A percentile compares a stretch with the other conserved stretches of the same genome.
Evolutionary conservation across 257 asterid species (phyloP).

Genomic region (Cordia subcordata): DNA sequence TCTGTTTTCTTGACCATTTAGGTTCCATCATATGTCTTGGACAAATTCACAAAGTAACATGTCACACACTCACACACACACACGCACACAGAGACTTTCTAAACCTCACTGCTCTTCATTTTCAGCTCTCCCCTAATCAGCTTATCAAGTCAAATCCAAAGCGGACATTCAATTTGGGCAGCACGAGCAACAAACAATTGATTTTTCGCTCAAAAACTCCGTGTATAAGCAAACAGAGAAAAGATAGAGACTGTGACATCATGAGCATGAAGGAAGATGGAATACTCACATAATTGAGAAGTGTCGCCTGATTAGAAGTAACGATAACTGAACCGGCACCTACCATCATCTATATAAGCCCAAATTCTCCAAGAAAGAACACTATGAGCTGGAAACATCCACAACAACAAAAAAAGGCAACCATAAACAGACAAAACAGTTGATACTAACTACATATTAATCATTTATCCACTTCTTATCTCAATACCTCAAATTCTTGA

Average conservation of each 20-base stretch:
- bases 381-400: not conserved
- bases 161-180: not conserved
- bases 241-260: not conserved
- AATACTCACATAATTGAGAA: constrained; percentile 5
- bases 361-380: not conserved
- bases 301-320: constrained; percentile 9
- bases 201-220: not conserved
- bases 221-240: not conserved
- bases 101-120: not conserved
- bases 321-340: constrained; percentile 5
- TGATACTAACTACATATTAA: no score
- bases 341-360: constrained; percentile 6
- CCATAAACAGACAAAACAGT: not conserved
- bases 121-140: not conserved
- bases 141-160: not conserved
- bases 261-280: not conserved
- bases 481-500: no score
- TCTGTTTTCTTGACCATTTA: no score
- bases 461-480: no score
- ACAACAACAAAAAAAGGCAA: not conserved
- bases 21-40: no score
- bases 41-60: no score
- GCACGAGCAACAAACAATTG: not conserved
- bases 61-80: no score
- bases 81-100: no score